Base-by-base conservation (phyloP, 2,329 filamentous ascomycete genomes). In the Ophiostoma himal-ulmi region DNA sequence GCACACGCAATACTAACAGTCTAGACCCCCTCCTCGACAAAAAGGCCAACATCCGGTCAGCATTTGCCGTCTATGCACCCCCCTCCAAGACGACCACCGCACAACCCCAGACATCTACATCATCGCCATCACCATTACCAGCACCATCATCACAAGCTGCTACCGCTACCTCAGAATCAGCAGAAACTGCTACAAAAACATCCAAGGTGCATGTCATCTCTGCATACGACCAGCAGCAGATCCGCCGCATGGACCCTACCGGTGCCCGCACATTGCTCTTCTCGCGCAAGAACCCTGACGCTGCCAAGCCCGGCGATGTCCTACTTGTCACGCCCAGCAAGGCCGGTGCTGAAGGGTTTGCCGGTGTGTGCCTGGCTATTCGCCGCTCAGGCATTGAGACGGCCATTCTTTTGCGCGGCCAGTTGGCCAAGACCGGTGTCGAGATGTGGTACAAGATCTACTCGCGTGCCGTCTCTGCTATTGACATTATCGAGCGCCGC, bases 391-490 rank as follows among this genome's bases (percentile, higher is more conserved):
- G 93, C 72, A 87, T 95, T 72, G 94, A 98, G 81, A 96, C 93
- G 2, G 91, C 91, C 5, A 90, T 99, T 70, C 82, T 97, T 72
- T 84, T 99, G 72, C 87, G 95, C 70, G 94, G 94, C 76, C 89
- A 96, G 78, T 82, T 99, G 75, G 94, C 92, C 75, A 88, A 91
- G 75, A 88, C 96, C 7, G 92, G 92, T 72, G 92, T 97, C 72
- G 95, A 99, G 86, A 95, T 97, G 92, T 97, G 93, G 89, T 93
- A 91, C 81, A 99, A 99, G 84, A 85, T 98, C 71, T 98, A 95
- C 83, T 92, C 88, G 77, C 94, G 94, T 72, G 91, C 92, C 77
- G 90, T 98, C 41, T 88, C 91, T 78, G 92, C 92, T 74, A 93
- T 99, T 77, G 94, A 99, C 82, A 90, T 99, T 76, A 91, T 98